phyloP scores from a whole-genome alignment of 345 rosid species.

The Eucalyptus paniculata region DNA sequence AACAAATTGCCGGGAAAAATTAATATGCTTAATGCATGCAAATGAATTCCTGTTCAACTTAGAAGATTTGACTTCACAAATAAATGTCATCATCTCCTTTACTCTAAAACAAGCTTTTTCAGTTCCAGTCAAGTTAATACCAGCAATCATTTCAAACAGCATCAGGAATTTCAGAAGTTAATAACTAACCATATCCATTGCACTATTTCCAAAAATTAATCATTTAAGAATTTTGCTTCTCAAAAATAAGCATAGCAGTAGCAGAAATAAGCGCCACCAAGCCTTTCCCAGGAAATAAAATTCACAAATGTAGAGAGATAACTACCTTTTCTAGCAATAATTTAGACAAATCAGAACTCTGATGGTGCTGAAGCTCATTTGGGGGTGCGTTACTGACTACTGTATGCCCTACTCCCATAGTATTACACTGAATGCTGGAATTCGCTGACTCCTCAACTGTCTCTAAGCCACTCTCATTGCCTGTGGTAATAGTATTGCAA shows the following conservation, averaged over 20 bases:
- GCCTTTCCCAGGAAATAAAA: background rate
- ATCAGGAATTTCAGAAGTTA: background rate
- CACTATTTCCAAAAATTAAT: background rate
- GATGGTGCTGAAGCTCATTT: conserved; percentile 6
- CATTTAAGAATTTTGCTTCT: background rate
- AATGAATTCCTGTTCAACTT: background rate
- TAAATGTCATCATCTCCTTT: background rate
- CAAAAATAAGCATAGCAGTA: background rate
- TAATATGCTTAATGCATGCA: background rate
- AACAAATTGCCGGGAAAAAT: background rate
- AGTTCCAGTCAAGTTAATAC: background rate
- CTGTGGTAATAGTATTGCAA: conserved; percentile 1
- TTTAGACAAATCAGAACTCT: conserved; percentile 6
- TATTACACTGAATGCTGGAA: background rate
- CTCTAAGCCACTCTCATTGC: conserved; percentile 6
- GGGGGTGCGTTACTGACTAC: background rate
- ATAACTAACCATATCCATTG: background rate
- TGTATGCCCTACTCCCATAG: background rate
- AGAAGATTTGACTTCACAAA: background rate
- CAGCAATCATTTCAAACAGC: background rate
- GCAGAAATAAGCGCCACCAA: background rate
- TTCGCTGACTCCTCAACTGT: background rate
- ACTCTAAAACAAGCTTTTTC: background rate
- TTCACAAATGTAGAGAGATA: background rate
- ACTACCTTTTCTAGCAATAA: conserved; percentile 27